Percentiles rank a stretch among this genome's conserved stretches.
Evolutionary conservation across 768 basidiomycete genomes (phyloP).

Genomic region (Naganishia antarctica): DNA sequence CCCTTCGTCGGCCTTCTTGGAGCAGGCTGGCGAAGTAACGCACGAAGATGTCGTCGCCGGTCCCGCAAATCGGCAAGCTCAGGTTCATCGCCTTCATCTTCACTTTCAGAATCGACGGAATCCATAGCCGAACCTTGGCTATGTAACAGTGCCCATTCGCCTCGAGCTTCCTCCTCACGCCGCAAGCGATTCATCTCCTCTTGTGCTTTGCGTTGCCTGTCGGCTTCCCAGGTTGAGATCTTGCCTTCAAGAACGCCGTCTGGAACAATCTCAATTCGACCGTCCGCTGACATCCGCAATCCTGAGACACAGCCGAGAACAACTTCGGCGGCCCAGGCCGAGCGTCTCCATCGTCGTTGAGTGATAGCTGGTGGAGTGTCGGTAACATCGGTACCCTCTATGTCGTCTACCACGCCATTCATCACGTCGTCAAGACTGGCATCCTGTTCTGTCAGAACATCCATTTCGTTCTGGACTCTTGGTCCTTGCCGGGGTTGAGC

Average conservation of each 20-base stretch:
- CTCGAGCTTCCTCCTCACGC: conserved; percentile 58
- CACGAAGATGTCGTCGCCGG: conserved; percentile 67
- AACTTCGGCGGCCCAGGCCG: conserved; percentile 65
- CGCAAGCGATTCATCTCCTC: conserved; percentile 65
- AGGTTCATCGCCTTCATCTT: conserved; percentile 31
- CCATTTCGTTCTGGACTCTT: conserved; percentile 59
- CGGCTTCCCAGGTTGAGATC: conserved; percentile 23
- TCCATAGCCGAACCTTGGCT: conserved; percentile 18
- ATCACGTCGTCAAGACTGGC: conserved; percentile 49
- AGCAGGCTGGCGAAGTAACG: conserved; percentile 53
- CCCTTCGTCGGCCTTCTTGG: conserved; percentile 44
- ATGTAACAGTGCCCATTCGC: conserved; percentile 58
- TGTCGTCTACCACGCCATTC: conserved; percentile 80
- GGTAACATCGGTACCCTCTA: conserved; percentile 46
- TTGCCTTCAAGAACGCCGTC: conserved; percentile 51
- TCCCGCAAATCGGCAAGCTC: conserved; percentile 53
- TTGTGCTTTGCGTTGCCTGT: conserved; percentile 48
- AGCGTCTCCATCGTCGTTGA: conserved; percentile 65
- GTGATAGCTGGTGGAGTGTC: conserved; percentile 52
- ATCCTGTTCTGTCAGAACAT: conserved; percentile 64
- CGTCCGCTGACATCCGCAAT: conserved; percentile 57
- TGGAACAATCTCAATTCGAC: conserved; percentile 55
- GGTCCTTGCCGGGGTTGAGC: conserved; percentile 47
- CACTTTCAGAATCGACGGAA: conserved; percentile 34
- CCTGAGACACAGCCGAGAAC: conserved; percentile 70